Evolutionary conservation across 31 red algal genomes (phyloP).

Genomic region (Odonthalia washingtoniensis): DNA sequence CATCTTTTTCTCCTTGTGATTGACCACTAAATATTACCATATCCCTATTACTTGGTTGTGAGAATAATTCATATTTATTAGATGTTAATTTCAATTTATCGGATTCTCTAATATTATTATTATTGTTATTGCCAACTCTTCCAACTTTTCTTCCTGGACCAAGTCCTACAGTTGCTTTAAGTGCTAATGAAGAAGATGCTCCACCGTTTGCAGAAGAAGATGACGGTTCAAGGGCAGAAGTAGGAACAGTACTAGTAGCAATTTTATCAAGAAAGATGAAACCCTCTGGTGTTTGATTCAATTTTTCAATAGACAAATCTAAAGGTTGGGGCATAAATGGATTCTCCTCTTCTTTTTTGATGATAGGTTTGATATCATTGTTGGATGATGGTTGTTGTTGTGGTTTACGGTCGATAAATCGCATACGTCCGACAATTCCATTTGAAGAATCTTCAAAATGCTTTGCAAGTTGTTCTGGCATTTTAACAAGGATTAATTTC

Average conservation of each 20-base stretch:
- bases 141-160: not conserved
- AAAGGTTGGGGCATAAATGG: not conserved
- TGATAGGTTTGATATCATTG: not conserved
- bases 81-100: not conserved
- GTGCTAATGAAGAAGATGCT: no score
- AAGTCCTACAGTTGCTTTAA: no score
- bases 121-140: not conserved
- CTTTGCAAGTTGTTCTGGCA: constrained; percentile 64
- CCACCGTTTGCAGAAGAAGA: not conserved
- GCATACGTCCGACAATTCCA: constrained; percentile 61
- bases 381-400: not conserved
- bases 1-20: constrained; percentile 39
- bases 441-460: constrained; percentile 60
- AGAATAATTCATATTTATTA: constrained; percentile 51
- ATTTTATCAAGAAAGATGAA: constrained; percentile 72
- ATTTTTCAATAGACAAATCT: not conserved
- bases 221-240: not conserved
- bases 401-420: constrained; percentile 16
- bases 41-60: constrained; percentile 45
- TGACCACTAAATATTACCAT: constrained; percentile 64
- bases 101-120: constrained; percentile 15
- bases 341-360: not conserved
- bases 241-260: constrained; percentile 15
- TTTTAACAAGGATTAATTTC: constrained; percentile 65
- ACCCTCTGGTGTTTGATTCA: not conserved